phyloP scores from a whole-genome alignment of 2,329 filamentous ascomycete species.

The Diaporthe caulivora region DNA sequence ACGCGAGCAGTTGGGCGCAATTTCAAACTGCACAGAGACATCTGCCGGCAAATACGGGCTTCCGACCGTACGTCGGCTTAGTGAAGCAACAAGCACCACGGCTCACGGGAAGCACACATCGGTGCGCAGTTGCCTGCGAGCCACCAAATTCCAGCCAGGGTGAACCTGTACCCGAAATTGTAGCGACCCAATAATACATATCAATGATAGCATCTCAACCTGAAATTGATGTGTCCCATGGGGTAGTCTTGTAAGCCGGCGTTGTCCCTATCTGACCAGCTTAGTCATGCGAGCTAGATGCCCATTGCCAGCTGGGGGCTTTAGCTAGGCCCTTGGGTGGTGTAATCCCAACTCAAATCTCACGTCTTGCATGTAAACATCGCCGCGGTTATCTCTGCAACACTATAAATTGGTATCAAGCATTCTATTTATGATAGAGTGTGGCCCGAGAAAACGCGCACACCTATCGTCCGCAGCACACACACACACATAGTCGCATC shows the following conservation, averaged over 20 bases:
- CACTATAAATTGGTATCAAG: no score
- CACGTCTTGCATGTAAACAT: background rate
- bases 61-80: background rate
- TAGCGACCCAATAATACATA: background rate
- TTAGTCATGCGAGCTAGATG: conserved; percentile 1
- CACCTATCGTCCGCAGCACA: background rate
- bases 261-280: background rate
- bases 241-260: background rate
- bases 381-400: background rate
- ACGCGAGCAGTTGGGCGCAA: background rate
- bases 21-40: background rate
- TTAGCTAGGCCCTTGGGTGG: background rate
- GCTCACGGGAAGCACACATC: background rate
- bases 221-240: background rate
- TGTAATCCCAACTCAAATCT: background rate
- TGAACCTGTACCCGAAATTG: background rate
- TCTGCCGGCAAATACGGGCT: background rate
- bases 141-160: no score
- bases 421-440: no score
- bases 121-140: background rate
- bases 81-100: background rate
- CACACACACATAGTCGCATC: background rate
- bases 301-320: background rate
- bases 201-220: background rate
- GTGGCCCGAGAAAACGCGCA: no score